Evolutionary conservation across 768 basidiomycete species (phyloP), one percentile per base, ranked within the genome.

Genomic region (Leccinum ochraceum): DNA sequence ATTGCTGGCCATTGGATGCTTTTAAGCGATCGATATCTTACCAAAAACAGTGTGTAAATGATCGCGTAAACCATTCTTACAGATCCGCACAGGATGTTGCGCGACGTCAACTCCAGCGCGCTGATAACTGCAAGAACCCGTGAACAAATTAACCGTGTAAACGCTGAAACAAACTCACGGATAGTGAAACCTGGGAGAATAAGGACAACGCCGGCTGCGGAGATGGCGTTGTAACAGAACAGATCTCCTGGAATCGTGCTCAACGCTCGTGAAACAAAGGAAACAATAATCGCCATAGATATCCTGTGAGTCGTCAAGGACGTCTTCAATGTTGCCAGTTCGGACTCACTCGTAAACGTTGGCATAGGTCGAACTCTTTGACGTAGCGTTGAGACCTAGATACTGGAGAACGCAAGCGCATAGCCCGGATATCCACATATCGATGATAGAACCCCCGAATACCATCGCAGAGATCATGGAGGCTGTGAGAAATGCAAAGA

Each of bases 151-250:
- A 46, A 37, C 5, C 30, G 54, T 11, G n/a, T 52, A 20, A 61
- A n/a, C 30, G 17, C 20, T 59, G 57, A 64, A 59, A 57, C 53
- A 13, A 76, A 76, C 90, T 75, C 69, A 91, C 91, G 76, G 58
- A 92, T 82, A 13, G 89, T 90, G 68, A 92, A 95, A 30, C 92
- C 94, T 9, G 94, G 94, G 14, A 95, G 83, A 63, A 96, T 93
- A 52, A 92, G 81, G n/a, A 95, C 90, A 9, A 95, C 89, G 2
- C 92, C 92, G 34, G 91, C 90, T 11, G 92, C 92, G 9, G 94
- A 91, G 62, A 96, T 86, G 4, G 95, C 89, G 54, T 88, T 90
- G 75, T 94, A 97, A 73, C 95, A 97, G 71, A 95, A 95, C 24
- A 87, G 72, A 58, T 86, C 78, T 5, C 86, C 87, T 4, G 83